These are phyloP conservation scores for Basidioascus undulatus DNA, from an alignment of 768 basidiomycete genomes.

Conservation along the genomic window DNA sequence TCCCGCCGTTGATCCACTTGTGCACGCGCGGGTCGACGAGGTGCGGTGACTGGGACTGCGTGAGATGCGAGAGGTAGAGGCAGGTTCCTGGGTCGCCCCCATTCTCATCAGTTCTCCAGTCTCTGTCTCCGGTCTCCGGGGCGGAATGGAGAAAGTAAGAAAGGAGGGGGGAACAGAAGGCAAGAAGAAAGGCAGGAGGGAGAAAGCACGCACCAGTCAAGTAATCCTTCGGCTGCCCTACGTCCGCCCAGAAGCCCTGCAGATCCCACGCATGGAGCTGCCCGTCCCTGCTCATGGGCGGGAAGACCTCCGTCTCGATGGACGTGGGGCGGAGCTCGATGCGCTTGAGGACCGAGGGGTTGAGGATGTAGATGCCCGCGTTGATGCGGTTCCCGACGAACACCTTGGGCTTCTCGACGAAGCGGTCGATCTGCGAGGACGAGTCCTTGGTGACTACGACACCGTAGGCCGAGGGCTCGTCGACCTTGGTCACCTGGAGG, in stretches of 20 bases:
- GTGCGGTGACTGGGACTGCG: constrained; percentile 17
- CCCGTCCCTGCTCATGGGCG: constrained; percentile 21
- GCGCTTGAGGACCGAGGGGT: constrained; percentile 24
- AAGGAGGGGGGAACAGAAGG: too few species aligned
- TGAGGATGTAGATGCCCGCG: constrained; percentile 29
- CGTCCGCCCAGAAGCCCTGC: constrained; percentile 27
- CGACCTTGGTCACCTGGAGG: constrained; percentile 23
- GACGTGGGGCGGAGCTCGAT: constrained; percentile 26
- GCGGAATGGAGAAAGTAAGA: too few species aligned
- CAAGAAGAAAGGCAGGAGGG: too few species aligned
- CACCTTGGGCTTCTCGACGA: constrained; percentile 27
- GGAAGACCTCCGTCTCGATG: constrained; percentile 27
- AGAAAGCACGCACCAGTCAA: constrained; percentile 13
- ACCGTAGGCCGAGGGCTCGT: constrained; percentile 26
- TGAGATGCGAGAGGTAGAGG: constrained; percentile 25
- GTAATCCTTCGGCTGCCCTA: constrained; percentile 26
- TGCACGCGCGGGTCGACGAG: constrained; percentile 21
- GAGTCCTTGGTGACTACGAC: constrained; percentile 24
- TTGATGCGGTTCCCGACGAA: constrained; percentile 28
- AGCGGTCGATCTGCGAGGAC: constrained; percentile 24
- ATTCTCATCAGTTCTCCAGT: too few species aligned
- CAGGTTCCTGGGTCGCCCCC: constrained; percentile 23
- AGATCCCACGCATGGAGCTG: constrained; percentile 27
- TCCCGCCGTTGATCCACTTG: constrained; percentile 23
- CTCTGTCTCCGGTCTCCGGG: too few species aligned